Base-by-base conservation (phyloP, 768 basidiomycete species). In the Mycena latifolia region DNA sequence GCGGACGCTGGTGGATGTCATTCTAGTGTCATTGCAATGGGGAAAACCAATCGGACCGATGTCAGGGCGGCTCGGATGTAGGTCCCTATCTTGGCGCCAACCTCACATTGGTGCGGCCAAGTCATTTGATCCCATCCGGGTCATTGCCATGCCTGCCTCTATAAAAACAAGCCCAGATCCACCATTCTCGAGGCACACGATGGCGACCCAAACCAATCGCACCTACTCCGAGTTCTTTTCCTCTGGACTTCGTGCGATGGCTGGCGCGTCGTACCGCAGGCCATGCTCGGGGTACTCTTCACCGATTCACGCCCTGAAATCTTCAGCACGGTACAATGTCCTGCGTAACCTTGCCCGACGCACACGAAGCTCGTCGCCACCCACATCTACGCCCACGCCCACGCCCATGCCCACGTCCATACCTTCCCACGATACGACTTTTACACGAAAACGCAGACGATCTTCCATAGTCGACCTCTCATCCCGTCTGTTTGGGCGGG, bases 161-260 rank as follows among this genome's bases (percentile, higher is more conserved):
- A 66, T 66, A 67, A 62, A 55, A 60, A 56, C 56, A 31, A 28
- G n/a, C 28, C 9, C 27, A 57, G 46, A 66, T 58, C 51, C 62
- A 57, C 20, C 66, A 46, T 60, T 60, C 50, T 43, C 54, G 33
- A 70, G 66, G 67, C 65, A 74, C 48, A 27, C 52, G 28, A 69
- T 66, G 50, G 71, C 66, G 69, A 46, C 66, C 60, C 60, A 41
- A 27, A 70, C 68, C 60, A 72, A 69, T 61, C 73, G 73, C 65
- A 70, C 68, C 52, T 85, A 85, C 72, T 85, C 84, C 20, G 82
- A 84, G 39, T 83, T 85, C 76, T 84, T 85, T 72, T 76, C 79
- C 28, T 83, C 82, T 46, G 84, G 84, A 10, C 79, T 84, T 48
- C 80, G 79, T 53, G 80, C 79, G 41, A 79, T 83, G 65, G 75